Base-by-base conservation (phyloP, 2,329 filamentous ascomycete genomes). In the Clonostachys rosea region DNA sequence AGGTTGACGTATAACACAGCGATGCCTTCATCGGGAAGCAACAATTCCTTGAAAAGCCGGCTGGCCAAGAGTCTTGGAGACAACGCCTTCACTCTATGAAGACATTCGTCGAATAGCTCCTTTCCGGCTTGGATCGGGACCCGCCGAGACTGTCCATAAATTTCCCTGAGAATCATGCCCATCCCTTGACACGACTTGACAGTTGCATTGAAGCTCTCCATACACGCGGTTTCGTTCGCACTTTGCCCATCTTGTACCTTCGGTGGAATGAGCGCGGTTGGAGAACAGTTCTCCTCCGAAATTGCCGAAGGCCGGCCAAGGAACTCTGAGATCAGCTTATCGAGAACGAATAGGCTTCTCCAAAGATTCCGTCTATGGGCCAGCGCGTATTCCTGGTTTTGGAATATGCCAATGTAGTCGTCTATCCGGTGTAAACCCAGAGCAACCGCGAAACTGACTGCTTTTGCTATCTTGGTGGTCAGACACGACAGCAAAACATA, bases 301-400 rank as follows among this genome's bases (percentile, higher is more conserved):
- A 87, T 86, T 8, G 78, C 75, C 2, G 74, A 73, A 0, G 83
- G 83, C 10, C 81, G 74, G 6, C 84, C 84, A 2, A 87, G 65
- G 2, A 79, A 81, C 20, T 79, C 77, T 2, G 83, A 76, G 2
- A 86, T 67, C 45, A 86, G 81, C 14, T 79, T 73, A 55, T 87
- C 84, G 8, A 87, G 69, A 13, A 87, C 69, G 49, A 84, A 86
- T 1, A 87, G 62, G 11, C 79, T 83, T 47, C 77, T 75, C 83
- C 82, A 87, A 4, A 86, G 61, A 43, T 80, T n/a, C 36, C 14
- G 36, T n/a, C 36, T n/a, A 18, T n/a, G 36, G 14, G 14, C 36
- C 14, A 39, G 36, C 14, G 14, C 24, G 10, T 10, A 10, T 30
- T 30, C 24, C 24, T 30, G 24, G 24, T 30, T 30, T 10, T 30